A percentile compares a stretch with the other conserved stretches of the same genome.
These are phyloP conservation scores for Lodderomyces oxycetoniae DNA, from an alignment of 1,139 yeast species.

Conservation along the genomic window DNA sequence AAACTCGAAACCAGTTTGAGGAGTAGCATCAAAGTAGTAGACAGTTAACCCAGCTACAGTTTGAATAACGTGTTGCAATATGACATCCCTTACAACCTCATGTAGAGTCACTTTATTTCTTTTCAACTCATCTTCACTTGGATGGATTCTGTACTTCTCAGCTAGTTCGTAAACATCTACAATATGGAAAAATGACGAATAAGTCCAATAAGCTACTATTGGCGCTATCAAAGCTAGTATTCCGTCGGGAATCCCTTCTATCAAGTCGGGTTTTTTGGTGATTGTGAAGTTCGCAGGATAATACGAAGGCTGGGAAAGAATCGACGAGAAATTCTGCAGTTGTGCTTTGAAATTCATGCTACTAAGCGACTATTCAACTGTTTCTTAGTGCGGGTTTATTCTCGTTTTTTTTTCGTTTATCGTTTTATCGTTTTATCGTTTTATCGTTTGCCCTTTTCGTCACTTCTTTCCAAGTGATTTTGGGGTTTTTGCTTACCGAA, in stretches of 20 bases:
- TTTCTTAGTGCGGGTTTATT: no score
- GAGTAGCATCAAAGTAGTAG: constrained; percentile 54
- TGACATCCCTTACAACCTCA: constrained; percentile 76
- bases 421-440: no score
- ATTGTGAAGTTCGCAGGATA: constrained; percentile 8
- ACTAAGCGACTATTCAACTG: no score
- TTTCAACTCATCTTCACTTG: constrained; percentile 73
- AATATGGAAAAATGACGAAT: constrained; percentile 68
- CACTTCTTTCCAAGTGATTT: no score
- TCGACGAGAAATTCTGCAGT: constrained; percentile 13
- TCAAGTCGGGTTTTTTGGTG: constrained; percentile 11
- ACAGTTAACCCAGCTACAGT: constrained; percentile 60
- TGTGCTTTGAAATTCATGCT: no score
- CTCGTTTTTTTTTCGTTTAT: no score
- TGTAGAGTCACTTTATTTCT: constrained; percentile 69
- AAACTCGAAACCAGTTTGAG: constrained; percentile 70
- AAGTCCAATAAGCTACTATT: constrained; percentile 76
- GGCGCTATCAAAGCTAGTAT: constrained; percentile 70
- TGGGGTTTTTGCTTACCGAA: no score
- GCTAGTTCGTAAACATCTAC: constrained; percentile 72
- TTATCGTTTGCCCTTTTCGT: no score
- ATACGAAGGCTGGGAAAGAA: constrained; percentile 13
- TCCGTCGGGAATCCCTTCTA: constrained; percentile 64
- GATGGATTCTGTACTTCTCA: constrained; percentile 83
- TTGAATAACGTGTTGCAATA: constrained; percentile 80